A percentile compares a stretch with the other conserved stretches of the same genome.
Conservation (phyloP, 768 basidiomycete genomes). For the Hydnomerulius pinastri region DNA sequence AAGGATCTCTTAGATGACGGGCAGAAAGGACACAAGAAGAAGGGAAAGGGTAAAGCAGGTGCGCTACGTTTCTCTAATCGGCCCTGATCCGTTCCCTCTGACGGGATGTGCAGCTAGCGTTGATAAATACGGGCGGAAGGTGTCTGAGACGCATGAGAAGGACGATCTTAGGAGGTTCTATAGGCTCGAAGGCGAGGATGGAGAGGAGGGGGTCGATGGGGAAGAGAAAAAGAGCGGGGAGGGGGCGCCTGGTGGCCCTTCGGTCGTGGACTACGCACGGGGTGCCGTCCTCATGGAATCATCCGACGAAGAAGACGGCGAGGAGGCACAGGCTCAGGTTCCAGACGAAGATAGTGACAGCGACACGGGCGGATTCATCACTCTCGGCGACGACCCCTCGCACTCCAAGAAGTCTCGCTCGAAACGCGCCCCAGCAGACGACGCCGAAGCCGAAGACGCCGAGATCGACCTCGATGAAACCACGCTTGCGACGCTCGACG, state of each 20-base stretch:
- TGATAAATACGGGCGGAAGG: constrained; percentile 86
- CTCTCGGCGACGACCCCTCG: constrained; percentile 45
- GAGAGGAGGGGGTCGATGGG: constrained; percentile 25
- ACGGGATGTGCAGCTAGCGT: constrained; percentile 49
- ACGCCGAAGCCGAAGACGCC: constrained; percentile 38
- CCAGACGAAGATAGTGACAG: constrained; percentile 44
- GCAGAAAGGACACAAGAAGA: constrained; percentile 39
- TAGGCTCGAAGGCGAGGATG: constrained; percentile 53
- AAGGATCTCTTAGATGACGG: constrained; percentile 66
- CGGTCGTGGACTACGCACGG: constrained; percentile 80
- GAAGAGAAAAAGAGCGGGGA: constrained; percentile 33
- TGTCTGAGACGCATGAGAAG: constrained; percentile 67
- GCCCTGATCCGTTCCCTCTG: background rate
- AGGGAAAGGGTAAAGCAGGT: constrained; percentile 26
- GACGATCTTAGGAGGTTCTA: constrained; percentile 84
- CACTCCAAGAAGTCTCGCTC: background rate
- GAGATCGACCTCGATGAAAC: constrained; percentile 85
- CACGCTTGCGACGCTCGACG: constrained; percentile 68
- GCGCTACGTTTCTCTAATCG: constrained; percentile 3
- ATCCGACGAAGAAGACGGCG: constrained; percentile 71
- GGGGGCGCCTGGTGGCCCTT: constrained; percentile 15
- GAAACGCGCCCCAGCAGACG: constrained; percentile 10
- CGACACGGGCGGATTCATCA: constrained; percentile 50
- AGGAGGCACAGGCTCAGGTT: constrained; percentile 4
- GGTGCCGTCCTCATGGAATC: constrained; percentile 88